Evolutionary conservation across 208 protist species (phyloP).

Genomic region (Wallacemonas sp.): DNA sequence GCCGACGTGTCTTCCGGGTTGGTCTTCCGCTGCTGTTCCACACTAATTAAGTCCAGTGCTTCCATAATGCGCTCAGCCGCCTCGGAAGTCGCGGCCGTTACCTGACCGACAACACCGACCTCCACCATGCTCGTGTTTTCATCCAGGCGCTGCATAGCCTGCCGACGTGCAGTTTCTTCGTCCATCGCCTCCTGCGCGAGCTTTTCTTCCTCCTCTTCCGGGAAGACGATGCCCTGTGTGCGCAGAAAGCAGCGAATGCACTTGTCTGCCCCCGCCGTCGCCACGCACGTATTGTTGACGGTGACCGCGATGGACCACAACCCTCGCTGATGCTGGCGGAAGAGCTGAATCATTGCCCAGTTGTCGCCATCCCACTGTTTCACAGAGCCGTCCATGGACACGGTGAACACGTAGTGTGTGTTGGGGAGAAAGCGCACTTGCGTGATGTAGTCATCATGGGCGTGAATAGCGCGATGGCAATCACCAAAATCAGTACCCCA

Average conservation of each 20-base stretch:
- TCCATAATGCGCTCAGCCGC: conserved; percentile 86
- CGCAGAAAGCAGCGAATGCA: conserved; percentile 82
- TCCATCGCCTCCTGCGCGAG: conserved; percentile 89
- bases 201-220: conserved; percentile 84
- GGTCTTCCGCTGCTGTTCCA: conserved; percentile 74
- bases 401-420: conserved; percentile 98
- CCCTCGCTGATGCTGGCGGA: conserved; percentile 76
- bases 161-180: conserved; percentile 68
- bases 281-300: conserved; percentile 78
- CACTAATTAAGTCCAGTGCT: conserved; percentile 80
- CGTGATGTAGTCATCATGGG: conserved; percentile 97
- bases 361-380: conserved; percentile 99
- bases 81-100: conserved; percentile 62
- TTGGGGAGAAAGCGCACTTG: conserved; percentile 93
- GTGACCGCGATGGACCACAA: conserved; percentile 72
- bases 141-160: conserved; percentile 60
- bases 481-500: conserved; percentile 98
- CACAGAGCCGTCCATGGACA: conserved; percentile 92
- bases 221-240: conserved; percentile 90
- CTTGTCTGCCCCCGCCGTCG: conserved; percentile 71
- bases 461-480: conserved; percentile 97
- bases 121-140: conserved; percentile 29
- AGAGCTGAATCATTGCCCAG: conserved; percentile 88
- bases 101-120: conserved; percentile 70
- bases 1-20: conserved; percentile 50